These are phyloP conservation scores for Yamadazyma dendronema DNA, from an alignment of 1,139 yeast genomes.

Conservation along the genomic window DNA sequence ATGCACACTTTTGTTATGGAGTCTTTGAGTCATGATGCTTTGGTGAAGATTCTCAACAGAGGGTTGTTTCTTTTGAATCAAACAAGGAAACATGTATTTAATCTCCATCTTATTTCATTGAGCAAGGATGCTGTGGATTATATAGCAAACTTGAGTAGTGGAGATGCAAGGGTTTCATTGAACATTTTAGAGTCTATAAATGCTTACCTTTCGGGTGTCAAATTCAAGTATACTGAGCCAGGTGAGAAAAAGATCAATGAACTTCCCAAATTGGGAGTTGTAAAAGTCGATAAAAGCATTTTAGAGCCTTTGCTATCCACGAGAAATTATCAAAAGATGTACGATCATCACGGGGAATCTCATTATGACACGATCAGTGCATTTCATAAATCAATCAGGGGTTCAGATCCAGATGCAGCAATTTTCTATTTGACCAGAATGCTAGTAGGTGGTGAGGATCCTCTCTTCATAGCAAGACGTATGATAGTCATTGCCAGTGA, in stretches of 20 bases:
- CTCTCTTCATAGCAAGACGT: constrained; percentile 84
- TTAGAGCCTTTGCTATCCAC: constrained; percentile 40
- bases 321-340: constrained; percentile 55
- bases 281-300: constrained; percentile 31
- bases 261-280: constrained; percentile 25
- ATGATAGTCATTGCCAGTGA: constrained; percentile 93
- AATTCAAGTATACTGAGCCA: constrained; percentile 21
- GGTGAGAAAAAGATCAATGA: constrained; percentile 19
- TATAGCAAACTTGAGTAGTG: constrained; percentile 76
- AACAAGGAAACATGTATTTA: constrained; percentile 43
- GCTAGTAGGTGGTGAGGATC: constrained; percentile 93
- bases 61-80: constrained; percentile 64
- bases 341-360: constrained; percentile 85
- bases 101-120: constrained; percentile 49
- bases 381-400: constrained; percentile 87
- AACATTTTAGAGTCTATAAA: constrained; percentile 62
- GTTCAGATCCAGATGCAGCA: constrained; percentile 86
- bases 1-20: constrained; percentile 84
- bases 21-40: constrained; percentile 54
- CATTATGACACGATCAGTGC: constrained; percentile 96
- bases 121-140: constrained; percentile 60
- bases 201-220: constrained; percentile 39
- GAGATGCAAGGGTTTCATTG: constrained; percentile 84
- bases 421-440: constrained; percentile 81
- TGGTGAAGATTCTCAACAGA: constrained; percentile 56